These are phyloP conservation scores for Exutisphaerella laricina DNA, from an alignment of 2,329 filamentous ascomycete genomes.

Conservation along the genomic window DNA sequence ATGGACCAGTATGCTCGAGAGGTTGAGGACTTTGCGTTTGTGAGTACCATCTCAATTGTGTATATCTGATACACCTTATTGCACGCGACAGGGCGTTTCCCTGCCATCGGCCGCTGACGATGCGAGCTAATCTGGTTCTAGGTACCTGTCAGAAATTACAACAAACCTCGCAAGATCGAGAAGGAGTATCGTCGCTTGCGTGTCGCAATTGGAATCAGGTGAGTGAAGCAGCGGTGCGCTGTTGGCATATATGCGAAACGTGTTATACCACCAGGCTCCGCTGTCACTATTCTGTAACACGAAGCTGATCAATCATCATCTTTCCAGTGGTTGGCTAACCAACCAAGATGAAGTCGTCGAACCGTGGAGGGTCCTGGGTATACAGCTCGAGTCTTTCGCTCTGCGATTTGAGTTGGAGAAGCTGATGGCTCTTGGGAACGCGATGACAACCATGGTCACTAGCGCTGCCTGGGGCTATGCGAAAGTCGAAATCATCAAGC, in stretches of 20 bases:
- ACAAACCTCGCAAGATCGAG: slow-evolving; percentile 49
- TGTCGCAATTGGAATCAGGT: slow-evolving; percentile 74
- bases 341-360: slow-evolving; percentile 65
- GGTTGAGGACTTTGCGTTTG: slow-evolving; percentile 81
- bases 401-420: slow-evolving; percentile 78
- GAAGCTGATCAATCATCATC: no score
- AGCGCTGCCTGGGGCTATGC: slow-evolving; percentile 76
- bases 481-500: slow-evolving; percentile 67
- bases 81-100: no score
- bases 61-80: no score
- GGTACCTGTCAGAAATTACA: slow-evolving; percentile 60
- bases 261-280: no score
- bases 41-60: no score
- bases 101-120: no score
- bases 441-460: slow-evolving; percentile 70
- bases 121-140: no score
- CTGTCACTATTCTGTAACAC: no score
- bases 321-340: slow-evolving; percentile 76
- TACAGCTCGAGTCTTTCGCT: slow-evolving; percentile 70
- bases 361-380: slow-evolving; percentile 73
- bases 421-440: slow-evolving; percentile 65
- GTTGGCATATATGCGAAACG: no score
- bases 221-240: no score
- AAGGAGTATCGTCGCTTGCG: slow-evolving; percentile 54
- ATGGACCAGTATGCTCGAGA: slow-evolving; percentile 84